Evolutionary conservation across 2,329 filamentous ascomycete genomes (phyloP).

Genomic region (Colletotrichum kahawae): DNA sequence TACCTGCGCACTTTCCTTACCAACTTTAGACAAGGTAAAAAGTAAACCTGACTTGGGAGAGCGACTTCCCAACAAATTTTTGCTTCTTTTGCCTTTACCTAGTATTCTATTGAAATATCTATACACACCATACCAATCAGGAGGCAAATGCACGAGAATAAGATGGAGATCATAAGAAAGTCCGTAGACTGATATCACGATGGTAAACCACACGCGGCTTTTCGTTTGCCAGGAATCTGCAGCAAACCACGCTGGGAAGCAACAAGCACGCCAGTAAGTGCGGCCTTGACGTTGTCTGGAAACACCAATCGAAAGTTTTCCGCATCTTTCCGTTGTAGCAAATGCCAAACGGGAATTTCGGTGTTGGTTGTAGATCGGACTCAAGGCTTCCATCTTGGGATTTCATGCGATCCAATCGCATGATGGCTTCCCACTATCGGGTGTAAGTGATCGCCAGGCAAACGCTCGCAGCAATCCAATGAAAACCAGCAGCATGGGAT

Average conservation of each 20-base stretch:
- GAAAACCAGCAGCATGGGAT: not conserved
- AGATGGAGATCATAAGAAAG: not conserved
- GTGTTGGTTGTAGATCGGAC: not conserved
- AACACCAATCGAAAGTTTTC: not conserved
- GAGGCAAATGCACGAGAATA: too few relatives aligned
- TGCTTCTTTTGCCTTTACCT: not conserved
- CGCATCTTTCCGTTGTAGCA: not conserved
- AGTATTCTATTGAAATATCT: not conserved
- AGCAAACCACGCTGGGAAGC: too few relatives aligned
- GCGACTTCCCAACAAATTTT: too few relatives aligned
- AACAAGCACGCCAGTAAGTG: not conserved
- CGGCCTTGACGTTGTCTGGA: not conserved
- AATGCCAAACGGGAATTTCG: not conserved
- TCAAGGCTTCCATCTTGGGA: not conserved
- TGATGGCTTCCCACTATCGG: not conserved
- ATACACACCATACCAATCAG: too few relatives aligned
- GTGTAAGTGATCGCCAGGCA: not conserved
- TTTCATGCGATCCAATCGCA: not conserved
- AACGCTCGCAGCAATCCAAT: not conserved
- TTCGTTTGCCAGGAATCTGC: too few relatives aligned
- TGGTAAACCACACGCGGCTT: not conserved
- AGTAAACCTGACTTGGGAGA: too few relatives aligned
- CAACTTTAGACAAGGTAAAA: rapidly evolving
- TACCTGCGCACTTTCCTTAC: not conserved
- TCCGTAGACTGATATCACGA: not conserved